These are phyloP conservation scores for Blastobotrys elegans DNA, from an alignment of 1,139 yeast genomes.

Conservation along the genomic window DNA sequence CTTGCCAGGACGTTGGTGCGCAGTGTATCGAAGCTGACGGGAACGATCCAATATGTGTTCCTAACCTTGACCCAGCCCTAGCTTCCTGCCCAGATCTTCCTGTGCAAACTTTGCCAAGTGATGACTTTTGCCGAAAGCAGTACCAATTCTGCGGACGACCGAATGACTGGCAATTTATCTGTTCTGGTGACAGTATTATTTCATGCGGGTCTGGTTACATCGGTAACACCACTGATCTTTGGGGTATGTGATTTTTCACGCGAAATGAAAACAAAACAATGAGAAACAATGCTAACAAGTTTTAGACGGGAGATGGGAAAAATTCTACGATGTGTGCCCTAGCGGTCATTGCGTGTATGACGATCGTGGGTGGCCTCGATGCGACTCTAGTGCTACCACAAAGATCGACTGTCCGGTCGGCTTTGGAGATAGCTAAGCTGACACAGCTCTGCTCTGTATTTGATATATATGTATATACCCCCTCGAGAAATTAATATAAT, in stretches of 20 bases:
- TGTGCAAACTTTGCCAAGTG: background rate
- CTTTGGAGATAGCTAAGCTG: too few relatives aligned
- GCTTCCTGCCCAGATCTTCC: background rate
- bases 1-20: conserved; percentile 1
- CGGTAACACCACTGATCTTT: background rate
- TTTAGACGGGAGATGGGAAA: background rate
- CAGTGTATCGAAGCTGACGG: conserved; percentile 2
- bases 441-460: too few relatives aligned
- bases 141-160: background rate
- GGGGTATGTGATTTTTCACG: background rate
- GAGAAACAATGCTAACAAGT: too few relatives aligned
- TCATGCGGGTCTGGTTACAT: conserved; percentile 1
- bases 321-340: background rate
- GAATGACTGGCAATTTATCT: background rate
- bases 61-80: background rate
- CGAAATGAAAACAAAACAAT: background rate
- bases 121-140: background rate
- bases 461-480: too few relatives aligned
- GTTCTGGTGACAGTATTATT: background rate
- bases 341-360: conserved; percentile 1
- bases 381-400: background rate
- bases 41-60: background rate
- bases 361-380: background rate
- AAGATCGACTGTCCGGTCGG: background rate
- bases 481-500: too few relatives aligned